Base-by-base conservation (phyloP, 345 rosid genomes). In the Fremontodendron californicum region DNA sequence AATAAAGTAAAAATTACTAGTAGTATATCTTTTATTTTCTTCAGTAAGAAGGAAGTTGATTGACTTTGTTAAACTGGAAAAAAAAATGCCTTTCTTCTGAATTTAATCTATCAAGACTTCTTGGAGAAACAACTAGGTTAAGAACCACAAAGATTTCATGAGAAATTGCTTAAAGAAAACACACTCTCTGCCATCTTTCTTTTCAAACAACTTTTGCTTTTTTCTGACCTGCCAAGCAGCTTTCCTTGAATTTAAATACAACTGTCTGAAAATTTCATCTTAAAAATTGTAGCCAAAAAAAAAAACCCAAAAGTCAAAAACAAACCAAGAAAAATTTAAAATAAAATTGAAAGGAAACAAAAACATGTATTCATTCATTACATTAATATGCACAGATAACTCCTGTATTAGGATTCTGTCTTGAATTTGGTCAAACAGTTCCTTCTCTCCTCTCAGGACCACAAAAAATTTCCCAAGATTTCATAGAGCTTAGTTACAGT, bases 401-500 rank as follows among this genome's bases (percentile, higher is more conserved):
- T n/a, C n/a, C n/a, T n/a, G n/a, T n/a, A n/a, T 69, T 25, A 49
- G 58, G 58, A 49, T 71, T n/a, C n/a, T 54, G 60, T 29, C 65
- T 61, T 61, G 39, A 61, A 61, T 61, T 61, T 61, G 39, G 65
- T 29, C 65, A 61, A 61, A 61, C 39, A 61, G 39, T 61, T 18
- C n/a, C 63, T 57, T 58, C 35, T 35, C n/a, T 39, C 15, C 16
- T 48, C n/a, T 18, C 25, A 33, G 63, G 63, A 33, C 43, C 62
- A 52, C 75, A n/a, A 31, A 68, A 69, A 29, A 52, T 52, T 72
- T 67, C 39, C 39, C n/a, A 27, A 61, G 65, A 61, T 29, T 61
- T n/a, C n/a, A n/a, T n/a, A n/a, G n/a, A n/a, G n/a, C n/a, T n/a
- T n/a, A n/a, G n/a, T n/a, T n/a, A n/a, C n/a, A n/a, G n/a, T n/a